These are phyloP conservation scores for Lactuca sativa DNA, from an alignment of 129 eudicot species.

Conservation along the genomic window DNA sequence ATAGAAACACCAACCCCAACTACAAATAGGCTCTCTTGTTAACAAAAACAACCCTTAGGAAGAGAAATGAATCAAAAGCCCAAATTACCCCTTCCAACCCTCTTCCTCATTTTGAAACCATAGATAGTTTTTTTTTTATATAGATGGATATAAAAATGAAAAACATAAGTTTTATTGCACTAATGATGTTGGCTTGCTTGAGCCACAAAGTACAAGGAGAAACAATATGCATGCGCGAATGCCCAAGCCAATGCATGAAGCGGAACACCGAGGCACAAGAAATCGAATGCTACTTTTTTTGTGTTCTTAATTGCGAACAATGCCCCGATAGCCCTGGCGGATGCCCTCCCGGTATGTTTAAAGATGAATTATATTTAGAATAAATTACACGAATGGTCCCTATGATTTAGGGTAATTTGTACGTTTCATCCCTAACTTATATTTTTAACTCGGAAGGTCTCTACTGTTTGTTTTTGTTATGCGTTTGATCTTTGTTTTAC, in stretches of 20 bases:
- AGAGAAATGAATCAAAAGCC: conserved; percentile 24
- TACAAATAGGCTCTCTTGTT: conserved; percentile 13
- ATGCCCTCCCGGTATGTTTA: conserved; percentile 27
- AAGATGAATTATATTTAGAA: no score
- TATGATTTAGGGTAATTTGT: no score
- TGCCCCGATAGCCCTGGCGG: conserved; percentile 34
- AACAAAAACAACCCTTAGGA: conserved; percentile 19
- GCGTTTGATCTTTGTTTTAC: no score
- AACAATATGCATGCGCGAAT: conserved; percentile 31
- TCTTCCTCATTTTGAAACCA: conserved; percentile 33
- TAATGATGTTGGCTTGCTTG: conserved; percentile 28
- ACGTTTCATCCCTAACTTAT: no score
- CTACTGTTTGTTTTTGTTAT: no score
- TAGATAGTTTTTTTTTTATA: conserved; percentile 1
- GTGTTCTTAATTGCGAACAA: conserved; percentile 31
- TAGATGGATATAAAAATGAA: conserved; percentile 20
- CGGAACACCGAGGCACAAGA: conserved; percentile 34
- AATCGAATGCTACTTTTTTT: conserved; percentile 33
- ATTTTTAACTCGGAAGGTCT: no score
- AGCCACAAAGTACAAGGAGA: conserved; percentile 21
- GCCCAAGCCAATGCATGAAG: conserved; percentile 36
- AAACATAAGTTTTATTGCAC: conserved; percentile 5
- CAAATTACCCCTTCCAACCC: conserved; percentile 7
- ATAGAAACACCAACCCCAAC: conserved; percentile 29
- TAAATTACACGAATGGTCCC: no score